A percentile compares a stretch with the other conserved stretches of the same genome.
These are phyloP conservation scores for Colletotrichum camelliae DNA, from an alignment of 2,329 filamentous ascomycete genomes.

Conservation along the genomic window DNA sequence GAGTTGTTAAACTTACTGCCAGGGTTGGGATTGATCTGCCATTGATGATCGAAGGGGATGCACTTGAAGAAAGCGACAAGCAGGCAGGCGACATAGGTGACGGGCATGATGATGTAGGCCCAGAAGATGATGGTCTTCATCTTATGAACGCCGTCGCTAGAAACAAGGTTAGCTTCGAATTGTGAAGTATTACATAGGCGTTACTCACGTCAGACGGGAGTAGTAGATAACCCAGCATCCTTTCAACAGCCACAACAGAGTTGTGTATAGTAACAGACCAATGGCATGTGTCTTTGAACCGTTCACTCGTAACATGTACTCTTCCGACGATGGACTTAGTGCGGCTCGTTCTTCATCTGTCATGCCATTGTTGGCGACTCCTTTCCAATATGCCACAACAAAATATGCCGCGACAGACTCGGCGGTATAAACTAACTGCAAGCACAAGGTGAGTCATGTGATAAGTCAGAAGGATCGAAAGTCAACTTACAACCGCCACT, in stretches of 20 bases:
- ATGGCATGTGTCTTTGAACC: constrained; percentile 59
- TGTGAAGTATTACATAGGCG: not conserved
- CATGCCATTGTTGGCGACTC: constrained; percentile 57
- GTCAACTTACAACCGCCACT: not conserved
- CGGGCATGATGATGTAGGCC: constrained; percentile 2
- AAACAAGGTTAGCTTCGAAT: not conserved
- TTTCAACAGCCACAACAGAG: constrained; percentile 58
- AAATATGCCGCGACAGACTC: constrained; percentile 32
- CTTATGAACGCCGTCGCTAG: constrained; percentile 1
- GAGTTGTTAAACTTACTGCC: not conserved
- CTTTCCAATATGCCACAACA: constrained; percentile 44
- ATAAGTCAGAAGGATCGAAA: not conserved
- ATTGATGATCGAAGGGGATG: constrained; percentile 45
- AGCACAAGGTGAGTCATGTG: not conserved
- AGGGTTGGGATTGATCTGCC: constrained; percentile 50
- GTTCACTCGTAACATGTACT: constrained; percentile 40
- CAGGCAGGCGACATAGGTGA: not conserved
- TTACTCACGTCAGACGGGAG: constrained; percentile 48
- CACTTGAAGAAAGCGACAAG: constrained; percentile 50
- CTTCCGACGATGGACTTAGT: constrained; percentile 39
- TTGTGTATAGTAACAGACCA: constrained; percentile 55
- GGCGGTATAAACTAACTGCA: not conserved
- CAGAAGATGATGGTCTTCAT: constrained; percentile 8
- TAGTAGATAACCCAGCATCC: constrained; percentile 58
- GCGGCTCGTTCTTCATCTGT: constrained; percentile 47